Percentiles rank a stretch among this genome's conserved stretches.
Evolutionary conservation across 176 grass and related monocot species (phyloP).

Genomic region (Olyra latifolia): DNA sequence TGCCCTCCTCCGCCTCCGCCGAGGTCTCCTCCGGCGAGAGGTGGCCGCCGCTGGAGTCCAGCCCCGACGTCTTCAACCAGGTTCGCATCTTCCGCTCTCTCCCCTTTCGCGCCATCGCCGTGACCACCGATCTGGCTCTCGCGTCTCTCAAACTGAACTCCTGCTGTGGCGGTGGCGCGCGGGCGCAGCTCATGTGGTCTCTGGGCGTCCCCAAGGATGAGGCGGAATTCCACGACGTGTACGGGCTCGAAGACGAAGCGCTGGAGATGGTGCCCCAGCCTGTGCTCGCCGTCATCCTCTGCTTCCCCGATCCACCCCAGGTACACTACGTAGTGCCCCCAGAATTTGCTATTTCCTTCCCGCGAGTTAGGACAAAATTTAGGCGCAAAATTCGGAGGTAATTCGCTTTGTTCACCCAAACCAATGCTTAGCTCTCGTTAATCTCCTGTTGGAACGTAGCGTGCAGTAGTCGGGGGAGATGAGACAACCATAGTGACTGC

Average conservation of each 20-base stretch:
- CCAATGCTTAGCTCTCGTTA: background rate
- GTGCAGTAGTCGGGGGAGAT: too few relatives aligned
- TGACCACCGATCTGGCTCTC: background rate
- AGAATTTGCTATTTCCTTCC: background rate
- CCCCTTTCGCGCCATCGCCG: background rate
- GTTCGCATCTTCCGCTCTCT: background rate
- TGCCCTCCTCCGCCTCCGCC: conserved; percentile 15
- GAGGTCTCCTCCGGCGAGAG: conserved; percentile 34
- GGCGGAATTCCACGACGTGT: conserved; percentile 82
- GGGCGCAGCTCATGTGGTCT: conserved; percentile 71
- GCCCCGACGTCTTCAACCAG: conserved; percentile 85
- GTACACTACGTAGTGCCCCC: background rate
- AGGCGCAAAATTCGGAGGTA: background rate
- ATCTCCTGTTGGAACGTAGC: background rate
- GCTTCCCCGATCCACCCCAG: conserved; percentile 65
- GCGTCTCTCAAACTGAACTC: background rate
- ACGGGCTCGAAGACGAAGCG: conserved; percentile 61
- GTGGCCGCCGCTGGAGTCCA: conserved; percentile 88
- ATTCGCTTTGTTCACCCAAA: background rate
- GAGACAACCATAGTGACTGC: background rate
- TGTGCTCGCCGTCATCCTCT: conserved; percentile 73
- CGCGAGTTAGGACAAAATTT: background rate
- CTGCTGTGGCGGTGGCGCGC: background rate
- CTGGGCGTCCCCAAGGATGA: conserved; percentile 65
- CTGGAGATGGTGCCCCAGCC: conserved; percentile 76